Evolutionary conservation across 305 asterid genomes (phyloP).

Genomic region (Fraxinus floribunda): DNA sequence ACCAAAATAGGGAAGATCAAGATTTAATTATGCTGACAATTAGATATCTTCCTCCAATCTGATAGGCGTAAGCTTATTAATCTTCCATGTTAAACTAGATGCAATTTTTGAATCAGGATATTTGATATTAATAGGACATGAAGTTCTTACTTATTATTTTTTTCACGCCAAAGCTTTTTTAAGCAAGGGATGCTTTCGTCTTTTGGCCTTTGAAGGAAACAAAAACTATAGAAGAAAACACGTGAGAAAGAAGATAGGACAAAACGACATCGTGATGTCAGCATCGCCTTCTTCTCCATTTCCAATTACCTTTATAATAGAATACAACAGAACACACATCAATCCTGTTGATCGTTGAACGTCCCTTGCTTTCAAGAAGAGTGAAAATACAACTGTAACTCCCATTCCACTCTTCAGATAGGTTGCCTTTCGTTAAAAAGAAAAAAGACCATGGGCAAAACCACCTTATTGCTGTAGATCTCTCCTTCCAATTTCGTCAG

Average conservation of each 20-base stretch:
- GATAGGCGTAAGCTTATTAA: not conserved
- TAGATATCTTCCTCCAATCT: not conserved
- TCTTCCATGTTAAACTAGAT: not conserved
- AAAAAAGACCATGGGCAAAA: conserved; percentile 2
- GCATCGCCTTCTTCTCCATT: conserved; percentile 14
- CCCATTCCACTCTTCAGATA: conserved; percentile 1
- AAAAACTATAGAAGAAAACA: not conserved
- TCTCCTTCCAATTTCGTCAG: conserved; percentile 7
- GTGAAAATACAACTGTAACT: conserved; percentile 12
- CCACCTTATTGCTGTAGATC: conserved; percentile 15
- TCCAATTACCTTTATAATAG: conserved; percentile 18
- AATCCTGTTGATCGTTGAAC: not conserved
- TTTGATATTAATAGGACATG: not conserved
- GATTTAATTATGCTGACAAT: not conserved
- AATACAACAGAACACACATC: conserved; percentile 2
- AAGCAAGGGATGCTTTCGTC: not conserved
- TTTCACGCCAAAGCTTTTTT: not conserved
- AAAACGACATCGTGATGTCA: conserved; percentile 15
- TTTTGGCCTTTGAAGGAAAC: not conserved
- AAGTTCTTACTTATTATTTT: not conserved
- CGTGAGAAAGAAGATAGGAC: not conserved
- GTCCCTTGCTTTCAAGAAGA: conserved; percentile 5
- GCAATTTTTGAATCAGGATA: not conserved
- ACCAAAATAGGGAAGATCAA: not conserved
- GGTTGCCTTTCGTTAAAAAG: not conserved